Conservation (phyloP, 805 yeast genomes). For the Maudiozyma serrabonitensis region DNA sequence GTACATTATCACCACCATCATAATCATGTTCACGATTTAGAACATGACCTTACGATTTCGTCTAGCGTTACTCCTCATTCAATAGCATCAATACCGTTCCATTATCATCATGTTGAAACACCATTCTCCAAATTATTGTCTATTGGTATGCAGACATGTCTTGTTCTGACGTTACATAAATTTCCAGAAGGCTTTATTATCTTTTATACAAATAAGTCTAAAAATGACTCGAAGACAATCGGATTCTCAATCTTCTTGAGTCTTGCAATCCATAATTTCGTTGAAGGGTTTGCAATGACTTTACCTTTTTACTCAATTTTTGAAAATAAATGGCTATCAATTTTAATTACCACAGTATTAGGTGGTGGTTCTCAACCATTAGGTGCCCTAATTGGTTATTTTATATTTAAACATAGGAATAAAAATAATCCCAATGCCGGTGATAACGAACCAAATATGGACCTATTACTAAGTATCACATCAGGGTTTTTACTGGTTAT, state of each 20-base stretch:
- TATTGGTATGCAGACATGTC: slow-evolving; percentile 81
- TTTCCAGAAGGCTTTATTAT: slow-evolving; percentile 93
- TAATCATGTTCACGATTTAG: neutral
- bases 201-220: slow-evolving; percentile 46
- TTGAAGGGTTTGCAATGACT: slow-evolving; percentile 92
- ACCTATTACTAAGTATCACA: slow-evolving; percentile 54
- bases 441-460: slow-evolving; percentile 30
- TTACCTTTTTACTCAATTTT: slow-evolving; percentile 79
- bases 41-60: neutral
- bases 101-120: slow-evolving; percentile 58
- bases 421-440: slow-evolving; percentile 28
- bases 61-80: neutral
- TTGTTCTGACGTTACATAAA: slow-evolving; percentile 83
- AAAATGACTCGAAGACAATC: slow-evolving; percentile 31
- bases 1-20: neutral
- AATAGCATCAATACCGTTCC: neutral
- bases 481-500: slow-evolving; percentile 80
- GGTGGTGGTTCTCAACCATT: slow-evolving; percentile 85
- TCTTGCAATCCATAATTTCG: slow-evolving; percentile 78
- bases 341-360: slow-evolving; percentile 51
- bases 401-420: slow-evolving; percentile 34
- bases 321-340: slow-evolving; percentile 49
- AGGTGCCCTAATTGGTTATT: slow-evolving; percentile 70
- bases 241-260: slow-evolving; percentile 80
- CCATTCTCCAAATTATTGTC: slow-evolving; percentile 71